Evolutionary conservation across 495 filamentous ascomycete species (phyloP).

Genomic region (Thermochaetoides thermophila): DNA sequence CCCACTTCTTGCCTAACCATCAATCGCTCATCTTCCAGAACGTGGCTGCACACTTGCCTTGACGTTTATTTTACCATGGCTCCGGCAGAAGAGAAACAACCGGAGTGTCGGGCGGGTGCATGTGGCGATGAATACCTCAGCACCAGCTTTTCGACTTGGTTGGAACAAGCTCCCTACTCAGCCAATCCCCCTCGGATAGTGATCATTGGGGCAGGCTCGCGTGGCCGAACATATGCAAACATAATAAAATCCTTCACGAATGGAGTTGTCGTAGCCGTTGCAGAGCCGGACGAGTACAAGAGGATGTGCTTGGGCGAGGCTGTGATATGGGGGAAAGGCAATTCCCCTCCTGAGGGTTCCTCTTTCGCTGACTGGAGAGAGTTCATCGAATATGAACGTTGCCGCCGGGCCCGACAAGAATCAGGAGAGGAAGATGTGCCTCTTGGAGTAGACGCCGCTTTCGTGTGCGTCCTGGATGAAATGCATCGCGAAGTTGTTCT

Average conservation of each 20-base stretch:
- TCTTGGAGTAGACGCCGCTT: constrained; percentile 58
- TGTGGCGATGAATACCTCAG: too few relatives aligned
- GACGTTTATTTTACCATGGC: too few relatives aligned
- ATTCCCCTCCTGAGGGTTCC: constrained; percentile 27
- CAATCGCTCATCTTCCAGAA: too few relatives aligned
- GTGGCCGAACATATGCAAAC: constrained; percentile 61
- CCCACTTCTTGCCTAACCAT: too few relatives aligned
- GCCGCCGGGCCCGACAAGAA: constrained; percentile 32
- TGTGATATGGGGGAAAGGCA: constrained; percentile 48
- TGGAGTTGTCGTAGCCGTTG: constrained; percentile 57
- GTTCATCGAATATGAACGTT: constrained; percentile 49
- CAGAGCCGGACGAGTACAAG: constrained; percentile 70
- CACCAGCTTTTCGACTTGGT: too few relatives aligned
- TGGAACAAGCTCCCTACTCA: constrained; percentile 20
- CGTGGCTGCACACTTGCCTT: too few relatives aligned
- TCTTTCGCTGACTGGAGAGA: constrained; percentile 64
- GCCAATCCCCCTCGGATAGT: constrained; percentile 44
- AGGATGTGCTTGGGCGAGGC: constrained; percentile 47
- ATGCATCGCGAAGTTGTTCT: constrained; percentile 68
- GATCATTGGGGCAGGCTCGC: constrained; percentile 77
- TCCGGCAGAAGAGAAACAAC: not conserved
- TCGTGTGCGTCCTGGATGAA: constrained; percentile 82
- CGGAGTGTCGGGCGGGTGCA: not conserved
- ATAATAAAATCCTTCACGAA: constrained; percentile 45
- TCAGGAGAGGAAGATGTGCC: constrained; percentile 27